A percentile compares a stretch with the other conserved stretches of the same genome.
Evolutionary conservation across 352 stramenopile species (phyloP).

Genomic region (Phytophthora cactorum): DNA sequence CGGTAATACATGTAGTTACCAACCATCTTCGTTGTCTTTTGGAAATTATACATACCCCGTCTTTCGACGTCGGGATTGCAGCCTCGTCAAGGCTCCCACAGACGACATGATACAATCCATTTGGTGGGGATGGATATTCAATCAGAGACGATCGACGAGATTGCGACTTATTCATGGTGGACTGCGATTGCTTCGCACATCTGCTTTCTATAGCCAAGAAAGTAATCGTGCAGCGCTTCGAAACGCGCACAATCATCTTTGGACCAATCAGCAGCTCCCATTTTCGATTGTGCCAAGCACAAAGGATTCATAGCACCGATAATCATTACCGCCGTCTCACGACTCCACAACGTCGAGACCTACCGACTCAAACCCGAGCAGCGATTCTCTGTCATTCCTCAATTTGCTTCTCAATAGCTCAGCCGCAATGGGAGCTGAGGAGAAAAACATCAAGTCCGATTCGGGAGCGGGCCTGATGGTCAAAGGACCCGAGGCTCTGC

Average conservation of each 20-base stretch:
- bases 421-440: constrained; percentile 21
- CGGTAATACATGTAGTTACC: too few species aligned
- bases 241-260: background rate
- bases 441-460: constrained; percentile 25
- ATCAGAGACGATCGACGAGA: background rate
- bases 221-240: constrained; percentile 1
- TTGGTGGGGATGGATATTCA: too few species aligned
- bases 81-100: background rate
- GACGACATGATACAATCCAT: background rate
- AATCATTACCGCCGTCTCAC: constrained; percentile 4
- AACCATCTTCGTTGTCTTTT: too few species aligned
- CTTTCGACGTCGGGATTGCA: background rate
- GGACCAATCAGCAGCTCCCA: background rate
- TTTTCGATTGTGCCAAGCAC: constrained; percentile 8
- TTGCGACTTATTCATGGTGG: constrained; percentile 2
- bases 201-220: background rate
- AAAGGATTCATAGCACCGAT: background rate
- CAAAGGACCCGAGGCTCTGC: constrained; percentile 40
- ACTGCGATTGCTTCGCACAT: background rate
- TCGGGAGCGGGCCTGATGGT: constrained; percentile 33
- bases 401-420: constrained; percentile 16
- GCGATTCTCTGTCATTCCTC: constrained; percentile 11
- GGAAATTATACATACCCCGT: too few species aligned
- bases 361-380: background rate
- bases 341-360: constrained; percentile 4